Evolutionary conservation across 2,329 filamentous ascomycete species (phyloP).

Genomic region (Colletotrichum sublineola): DNA sequence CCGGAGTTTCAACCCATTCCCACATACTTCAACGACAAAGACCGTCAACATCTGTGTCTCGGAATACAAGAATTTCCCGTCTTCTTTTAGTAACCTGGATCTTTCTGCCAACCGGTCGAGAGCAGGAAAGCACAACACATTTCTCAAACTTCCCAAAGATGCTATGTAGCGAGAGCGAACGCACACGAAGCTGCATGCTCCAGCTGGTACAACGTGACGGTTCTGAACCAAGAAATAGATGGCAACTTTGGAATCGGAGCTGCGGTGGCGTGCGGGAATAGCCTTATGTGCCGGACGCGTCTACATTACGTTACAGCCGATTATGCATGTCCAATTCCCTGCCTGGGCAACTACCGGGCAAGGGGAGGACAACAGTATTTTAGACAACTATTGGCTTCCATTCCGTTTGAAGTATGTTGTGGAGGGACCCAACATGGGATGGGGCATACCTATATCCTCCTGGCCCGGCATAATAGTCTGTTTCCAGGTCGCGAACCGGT

Average conservation of each 20-base stretch:
- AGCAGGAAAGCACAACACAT: neutral
- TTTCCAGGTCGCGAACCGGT: neutral
- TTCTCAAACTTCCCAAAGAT: neutral
- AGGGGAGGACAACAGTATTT: neutral
- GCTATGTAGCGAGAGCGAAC: neutral
- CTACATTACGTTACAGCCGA: too few relatives aligned
- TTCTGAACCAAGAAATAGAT: neutral
- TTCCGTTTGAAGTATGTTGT: too few relatives aligned
- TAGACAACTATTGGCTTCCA: neutral
- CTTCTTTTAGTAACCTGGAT: neutral
- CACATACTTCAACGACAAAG: neutral
- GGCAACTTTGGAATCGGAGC: neutral
- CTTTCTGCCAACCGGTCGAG: too few relatives aligned
- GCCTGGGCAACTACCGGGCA: too few relatives aligned
- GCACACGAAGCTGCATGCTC: neutral
- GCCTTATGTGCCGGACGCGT: neutral
- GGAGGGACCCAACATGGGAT: neutral
- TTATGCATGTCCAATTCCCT: neutral
- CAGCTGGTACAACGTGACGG: accelerated
- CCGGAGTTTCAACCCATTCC: neutral
- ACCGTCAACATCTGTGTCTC: neutral
- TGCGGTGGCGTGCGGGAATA: neutral
- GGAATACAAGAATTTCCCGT: neutral
- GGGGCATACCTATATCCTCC: neutral
- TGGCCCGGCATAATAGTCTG: neutral